Conservation (phyloP, 1,139 yeast species). For the Nadsonia commutata region DNA sequence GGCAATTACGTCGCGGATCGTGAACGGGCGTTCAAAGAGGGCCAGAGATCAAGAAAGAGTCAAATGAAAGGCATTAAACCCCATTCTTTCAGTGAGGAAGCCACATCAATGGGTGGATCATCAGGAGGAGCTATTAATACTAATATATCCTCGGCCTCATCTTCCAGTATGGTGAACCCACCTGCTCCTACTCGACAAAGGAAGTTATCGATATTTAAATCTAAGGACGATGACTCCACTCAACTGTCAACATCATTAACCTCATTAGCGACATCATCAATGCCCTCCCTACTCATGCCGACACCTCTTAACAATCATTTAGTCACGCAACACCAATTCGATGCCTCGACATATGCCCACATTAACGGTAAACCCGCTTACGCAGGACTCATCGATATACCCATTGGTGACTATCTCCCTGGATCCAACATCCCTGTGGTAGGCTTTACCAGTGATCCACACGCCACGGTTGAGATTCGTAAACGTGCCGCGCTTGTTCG, state of each 20-base stretch:
- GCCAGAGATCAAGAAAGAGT: conserved; percentile 11
- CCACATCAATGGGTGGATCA: conserved; percentile 8
- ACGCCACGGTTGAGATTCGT: conserved; percentile 57
- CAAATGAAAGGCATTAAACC: conserved; percentile 21
- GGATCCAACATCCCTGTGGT: conserved; percentile 30
- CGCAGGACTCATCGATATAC: conserved; percentile 19
- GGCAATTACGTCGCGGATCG: conserved; percentile 1
- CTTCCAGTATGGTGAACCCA: conserved; percentile 2
- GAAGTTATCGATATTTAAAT: not conserved
- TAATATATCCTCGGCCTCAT: conserved; percentile 1
- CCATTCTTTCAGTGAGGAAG: conserved; percentile 24
- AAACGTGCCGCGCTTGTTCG: conserved; percentile 64
- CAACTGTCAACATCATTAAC: not conserved
- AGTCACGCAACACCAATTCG: conserved; percentile 1
- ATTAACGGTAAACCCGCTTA: conserved; percentile 9
- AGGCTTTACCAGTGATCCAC: conserved; percentile 34
- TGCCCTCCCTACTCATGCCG: not conserved
- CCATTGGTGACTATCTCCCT: conserved; percentile 21
- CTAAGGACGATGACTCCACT: not conserved
- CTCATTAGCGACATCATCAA: not conserved
- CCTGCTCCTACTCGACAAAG: not conserved
- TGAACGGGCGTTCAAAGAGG: not conserved
- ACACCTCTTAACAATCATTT: not conserved
- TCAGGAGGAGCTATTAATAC: conserved; percentile 7
- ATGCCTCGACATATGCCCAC: conserved; percentile 5